A percentile compares a stretch with the other conserved stretches of the same genome.
Conservation (phyloP, 2,329 filamentous ascomycete genomes). For the Botrytis cinerea region DNA sequence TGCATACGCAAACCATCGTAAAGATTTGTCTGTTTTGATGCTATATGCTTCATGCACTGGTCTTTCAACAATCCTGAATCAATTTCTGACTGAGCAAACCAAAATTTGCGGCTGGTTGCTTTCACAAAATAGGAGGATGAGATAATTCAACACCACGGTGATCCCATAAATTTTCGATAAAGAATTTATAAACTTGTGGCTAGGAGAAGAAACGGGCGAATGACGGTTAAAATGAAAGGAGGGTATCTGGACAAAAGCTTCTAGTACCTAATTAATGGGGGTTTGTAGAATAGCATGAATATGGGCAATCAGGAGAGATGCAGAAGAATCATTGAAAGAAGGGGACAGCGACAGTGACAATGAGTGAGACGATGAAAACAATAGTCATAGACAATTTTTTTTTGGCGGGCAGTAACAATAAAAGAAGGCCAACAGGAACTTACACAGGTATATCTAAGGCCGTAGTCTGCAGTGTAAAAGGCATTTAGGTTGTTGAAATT, state of each 20-base stretch:
- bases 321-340: background rate
- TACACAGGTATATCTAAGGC: background rate
- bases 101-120: no score
- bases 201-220: background rate
- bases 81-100: background rate
- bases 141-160: background rate
- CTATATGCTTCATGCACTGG: background rate
- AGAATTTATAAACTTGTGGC: background rate
- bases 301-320: no score
- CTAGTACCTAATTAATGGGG: background rate
- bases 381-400: background rate
- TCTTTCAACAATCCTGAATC: background rate
- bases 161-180: background rate
- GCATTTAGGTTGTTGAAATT: background rate
- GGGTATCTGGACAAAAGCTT: background rate
- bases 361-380: background rate
- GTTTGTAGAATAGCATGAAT: background rate
- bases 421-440: background rate
- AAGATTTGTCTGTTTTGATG: background rate
- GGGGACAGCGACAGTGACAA: no score
- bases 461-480: background rate
- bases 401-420: background rate
- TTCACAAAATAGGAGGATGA: background rate
- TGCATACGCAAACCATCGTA: background rate
- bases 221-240: no score